These are phyloP conservation scores for Myrica gale DNA, from an alignment of 306 rosid genomes.

Conservation along the genomic window DNA sequence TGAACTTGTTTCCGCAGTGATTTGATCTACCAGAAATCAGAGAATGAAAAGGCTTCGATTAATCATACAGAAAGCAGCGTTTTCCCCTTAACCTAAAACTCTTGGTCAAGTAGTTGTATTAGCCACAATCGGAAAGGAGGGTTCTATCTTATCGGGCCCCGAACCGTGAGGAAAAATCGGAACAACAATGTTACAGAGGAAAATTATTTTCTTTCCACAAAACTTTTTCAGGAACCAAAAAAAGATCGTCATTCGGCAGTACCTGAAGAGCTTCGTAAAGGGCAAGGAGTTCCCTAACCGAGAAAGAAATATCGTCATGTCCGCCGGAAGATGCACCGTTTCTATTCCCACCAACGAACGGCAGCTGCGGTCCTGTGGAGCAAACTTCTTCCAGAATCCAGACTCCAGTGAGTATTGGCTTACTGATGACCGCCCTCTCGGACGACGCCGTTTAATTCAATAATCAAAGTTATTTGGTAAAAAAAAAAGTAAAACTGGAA, in stretches of 20 bases:
- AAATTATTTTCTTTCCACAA: not conserved
- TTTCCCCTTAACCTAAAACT: not conserved
- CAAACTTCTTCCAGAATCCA: too few relatives aligned
- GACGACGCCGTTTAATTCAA: conserved; percentile 18
- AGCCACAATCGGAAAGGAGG: not conserved
- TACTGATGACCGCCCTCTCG: not conserved
- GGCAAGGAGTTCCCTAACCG: conserved; percentile 55
- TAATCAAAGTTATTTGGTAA: not conserved
- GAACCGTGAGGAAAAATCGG: not conserved
- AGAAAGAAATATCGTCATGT: conserved; percentile 39
- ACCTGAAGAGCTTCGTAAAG: conserved; percentile 70
- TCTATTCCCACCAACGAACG: not conserved
- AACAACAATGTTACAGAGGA: not conserved
- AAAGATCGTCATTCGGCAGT: not conserved
- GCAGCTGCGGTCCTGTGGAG: not conserved
- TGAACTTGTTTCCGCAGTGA: too few relatives aligned
- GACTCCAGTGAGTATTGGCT: too few relatives aligned
- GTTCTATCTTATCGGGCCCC: not conserved
- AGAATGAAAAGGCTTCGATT: not conserved
- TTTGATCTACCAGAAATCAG: not conserved
- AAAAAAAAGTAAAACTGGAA: not conserved
- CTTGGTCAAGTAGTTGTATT: not conserved
- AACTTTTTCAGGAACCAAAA: not conserved
- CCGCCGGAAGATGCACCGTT: conserved; percentile 10
- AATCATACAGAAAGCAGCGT: not conserved